Evolutionary conservation across 495 filamentous ascomycete genomes (phyloP).

Genomic region (Pyronema omphalodes): DNA sequence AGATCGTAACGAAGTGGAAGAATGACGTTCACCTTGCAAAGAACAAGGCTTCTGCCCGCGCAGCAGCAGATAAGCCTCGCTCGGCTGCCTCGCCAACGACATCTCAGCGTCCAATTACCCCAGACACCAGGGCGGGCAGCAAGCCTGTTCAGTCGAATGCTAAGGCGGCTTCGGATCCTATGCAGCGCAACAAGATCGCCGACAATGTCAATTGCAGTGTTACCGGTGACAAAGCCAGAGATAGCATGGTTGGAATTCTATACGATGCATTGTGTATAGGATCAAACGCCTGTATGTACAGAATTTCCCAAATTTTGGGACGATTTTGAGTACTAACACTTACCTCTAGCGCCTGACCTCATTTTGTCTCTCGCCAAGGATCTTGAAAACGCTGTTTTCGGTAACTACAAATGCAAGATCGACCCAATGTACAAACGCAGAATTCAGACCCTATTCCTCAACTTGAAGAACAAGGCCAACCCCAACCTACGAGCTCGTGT

Average conservation of each 20-base stretch:
- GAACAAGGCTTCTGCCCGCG: slow-evolving; percentile 27
- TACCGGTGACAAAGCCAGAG: slow-evolving; percentile 51
- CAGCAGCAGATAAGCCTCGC: slow-evolving; percentile 28
- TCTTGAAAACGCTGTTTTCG: slow-evolving; percentile 55
- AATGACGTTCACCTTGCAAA: slow-evolving; percentile 54
- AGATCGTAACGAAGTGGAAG: slow-evolving; percentile 79
- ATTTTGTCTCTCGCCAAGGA: slow-evolving; percentile 43
- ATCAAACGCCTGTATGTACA: slow-evolving; percentile 33
- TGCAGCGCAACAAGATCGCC: slow-evolving; percentile 58
- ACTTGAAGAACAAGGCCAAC: slow-evolving; percentile 85
- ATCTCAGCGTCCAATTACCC: slow-evolving; percentile 25
- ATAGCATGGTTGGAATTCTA: slow-evolving; percentile 73
- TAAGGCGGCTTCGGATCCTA: slow-evolving; percentile 52
- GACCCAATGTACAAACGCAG: slow-evolving; percentile 59
- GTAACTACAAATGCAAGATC: slow-evolving; percentile 44
- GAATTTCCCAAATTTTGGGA: neutral
- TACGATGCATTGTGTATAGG: slow-evolving; percentile 64
- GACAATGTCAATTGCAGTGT: slow-evolving; percentile 56
- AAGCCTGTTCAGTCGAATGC: slow-evolving; percentile 19
- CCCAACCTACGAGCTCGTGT: slow-evolving; percentile 53
- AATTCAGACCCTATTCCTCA: slow-evolving; percentile 78
- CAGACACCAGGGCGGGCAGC: slow-evolving; percentile 26
- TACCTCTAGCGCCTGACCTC: slow-evolving; percentile 25
- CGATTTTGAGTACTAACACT: neutral
- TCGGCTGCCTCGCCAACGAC: slow-evolving; percentile 28